Conservation (phyloP, 306 rosid species). For the Echinosophora koreensis region DNA sequence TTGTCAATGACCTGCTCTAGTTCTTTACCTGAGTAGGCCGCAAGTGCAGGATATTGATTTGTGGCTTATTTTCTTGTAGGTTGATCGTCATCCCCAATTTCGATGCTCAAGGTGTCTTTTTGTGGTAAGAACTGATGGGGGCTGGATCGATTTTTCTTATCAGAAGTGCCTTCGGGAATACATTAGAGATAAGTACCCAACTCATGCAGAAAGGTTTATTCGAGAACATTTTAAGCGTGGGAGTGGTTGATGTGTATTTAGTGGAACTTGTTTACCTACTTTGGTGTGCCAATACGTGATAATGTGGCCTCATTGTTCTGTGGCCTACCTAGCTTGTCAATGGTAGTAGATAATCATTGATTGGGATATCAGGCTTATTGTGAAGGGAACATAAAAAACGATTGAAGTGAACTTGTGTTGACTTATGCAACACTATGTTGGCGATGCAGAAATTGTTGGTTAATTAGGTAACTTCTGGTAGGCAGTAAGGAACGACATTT, state of each 20-base stretch:
- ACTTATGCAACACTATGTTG: slow-evolving; percentile 51
- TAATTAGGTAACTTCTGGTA: slow-evolving; percentile 32
- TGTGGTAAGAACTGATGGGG: slow-evolving; percentile 87
- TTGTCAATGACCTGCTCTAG: slow-evolving; percentile 27
- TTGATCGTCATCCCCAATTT: slow-evolving; percentile 90
- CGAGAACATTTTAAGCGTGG: slow-evolving; percentile 80
- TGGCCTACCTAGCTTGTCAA: slow-evolving; percentile 51
- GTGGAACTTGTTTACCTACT: slow-evolving; percentile 29
- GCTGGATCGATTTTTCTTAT: slow-evolving; percentile 92
- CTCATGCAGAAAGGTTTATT: slow-evolving; percentile 79
- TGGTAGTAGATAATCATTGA: slow-evolving; percentile 59
- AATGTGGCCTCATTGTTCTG: slow-evolving; percentile 14
- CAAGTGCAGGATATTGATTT: slow-evolving; percentile 38
- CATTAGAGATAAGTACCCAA: slow-evolving; percentile 78
- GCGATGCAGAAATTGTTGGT: slow-evolving; percentile 43
- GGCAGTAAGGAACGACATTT: slow-evolving; percentile 34
- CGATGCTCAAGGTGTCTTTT: slow-evolving; percentile 79
- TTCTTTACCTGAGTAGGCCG: slow-evolving; percentile 18
- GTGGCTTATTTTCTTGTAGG: slow-evolving; percentile 64
- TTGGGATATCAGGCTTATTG: slow-evolving; percentile 42
- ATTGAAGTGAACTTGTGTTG: slow-evolving; percentile 60
- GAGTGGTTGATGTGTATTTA: slow-evolving; percentile 58
- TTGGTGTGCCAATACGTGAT: slow-evolving; percentile 28
- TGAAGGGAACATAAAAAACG: slow-evolving; percentile 49
- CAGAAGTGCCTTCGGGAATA: slow-evolving; percentile 86